Base-by-base conservation (phyloP, 495 filamentous ascomycete genomes). In the Aspergillus nidulans region DNA sequence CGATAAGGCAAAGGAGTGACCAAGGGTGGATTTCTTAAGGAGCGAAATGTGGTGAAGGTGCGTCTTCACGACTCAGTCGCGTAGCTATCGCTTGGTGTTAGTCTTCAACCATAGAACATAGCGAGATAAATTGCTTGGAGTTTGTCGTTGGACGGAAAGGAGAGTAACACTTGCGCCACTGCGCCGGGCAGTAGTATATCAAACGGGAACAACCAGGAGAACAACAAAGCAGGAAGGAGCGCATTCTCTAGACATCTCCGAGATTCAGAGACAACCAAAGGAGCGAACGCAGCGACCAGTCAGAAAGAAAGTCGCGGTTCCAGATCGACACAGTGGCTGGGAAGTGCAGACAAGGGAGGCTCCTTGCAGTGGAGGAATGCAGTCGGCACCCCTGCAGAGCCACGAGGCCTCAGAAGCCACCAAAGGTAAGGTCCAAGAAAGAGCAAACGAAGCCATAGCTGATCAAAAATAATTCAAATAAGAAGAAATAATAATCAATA, bases 31-130 rank as follows among this genome's bases (percentile, higher is more conserved):
- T 36, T 41, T 56, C 52, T 45, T 56, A 55, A 59, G 44, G 56
- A 62, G 53, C 43, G 60, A 41, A 49, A 49, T 52, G 46, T 28
- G 40, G 19, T 40, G 20, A 44, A 50, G 49, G 25, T 55, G 34
- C 20, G 36, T 49, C 28, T 46, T 53, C n/a, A 36, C 45, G 45
- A 49, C 36, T 42, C 32, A 49, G 50, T 45, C 25, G 47, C 32
- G 16, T n/a, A 21, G 52, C 62, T 61, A 52, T 56, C 59, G 52
- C 61, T 47, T 50, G 47, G 48, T 53, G 55, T 61, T 54, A 59
- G 50, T 46, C 50, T 57, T 34, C 15, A 32, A 32, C 34, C 44
- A 46, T 46, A 34, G 8, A 49, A 36, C 46, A 36, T 49, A 36
- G 20, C 42, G 42, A 23, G 18, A 36, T n/a, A n/a, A n/a, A n/a